Conservation (phyloP, 768 basidiomycete genomes). For the Pisolithus orientalis region DNA sequence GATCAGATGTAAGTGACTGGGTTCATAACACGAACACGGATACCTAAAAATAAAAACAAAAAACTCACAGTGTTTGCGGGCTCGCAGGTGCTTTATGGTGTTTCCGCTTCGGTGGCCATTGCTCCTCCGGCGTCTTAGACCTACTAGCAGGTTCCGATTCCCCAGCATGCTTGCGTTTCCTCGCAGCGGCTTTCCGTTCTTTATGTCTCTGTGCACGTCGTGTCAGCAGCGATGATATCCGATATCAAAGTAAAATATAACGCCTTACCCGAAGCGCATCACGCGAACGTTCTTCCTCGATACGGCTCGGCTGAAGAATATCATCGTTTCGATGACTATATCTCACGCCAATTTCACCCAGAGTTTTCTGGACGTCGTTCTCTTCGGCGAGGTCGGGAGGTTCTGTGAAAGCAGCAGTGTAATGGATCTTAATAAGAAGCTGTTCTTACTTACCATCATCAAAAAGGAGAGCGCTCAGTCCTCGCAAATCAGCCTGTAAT, state of each 20-base stretch:
- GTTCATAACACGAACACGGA: background rate
- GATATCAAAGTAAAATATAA: background rate
- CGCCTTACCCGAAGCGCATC: slow-evolving; percentile 43
- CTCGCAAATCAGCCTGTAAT: slow-evolving; percentile 46
- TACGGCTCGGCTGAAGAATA: slow-evolving; percentile 57
- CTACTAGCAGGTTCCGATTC: slow-evolving; percentile 7
- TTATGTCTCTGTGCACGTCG: slow-evolving; percentile 18
- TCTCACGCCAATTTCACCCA: slow-evolving; percentile 55
- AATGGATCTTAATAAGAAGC: background rate
- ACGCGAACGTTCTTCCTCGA: slow-evolving; percentile 60
- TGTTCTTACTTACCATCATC: slow-evolving; percentile 55
- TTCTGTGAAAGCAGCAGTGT: slow-evolving; percentile 21
- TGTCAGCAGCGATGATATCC: slow-evolving; percentile 3
- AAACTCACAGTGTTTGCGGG: slow-evolving; percentile 45
- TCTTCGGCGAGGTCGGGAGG: slow-evolving; percentile 36
- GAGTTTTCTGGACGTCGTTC: slow-evolving; percentile 47
- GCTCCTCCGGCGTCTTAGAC: slow-evolving; percentile 30
- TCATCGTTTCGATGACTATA: slow-evolving; percentile 76
- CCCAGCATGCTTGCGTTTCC: slow-evolving; percentile 15
- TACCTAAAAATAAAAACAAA: background rate
- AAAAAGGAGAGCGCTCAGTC: slow-evolving; percentile 61
- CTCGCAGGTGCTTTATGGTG: slow-evolving; percentile 46
- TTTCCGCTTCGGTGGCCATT: slow-evolving; percentile 62
- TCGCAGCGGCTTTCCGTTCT: slow-evolving; percentile 15
- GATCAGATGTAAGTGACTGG: background rate